These are phyloP conservation scores for Globisporangium cylindrosporum DNA, from an alignment of 352 stramenopile species.

Conservation along the genomic window DNA sequence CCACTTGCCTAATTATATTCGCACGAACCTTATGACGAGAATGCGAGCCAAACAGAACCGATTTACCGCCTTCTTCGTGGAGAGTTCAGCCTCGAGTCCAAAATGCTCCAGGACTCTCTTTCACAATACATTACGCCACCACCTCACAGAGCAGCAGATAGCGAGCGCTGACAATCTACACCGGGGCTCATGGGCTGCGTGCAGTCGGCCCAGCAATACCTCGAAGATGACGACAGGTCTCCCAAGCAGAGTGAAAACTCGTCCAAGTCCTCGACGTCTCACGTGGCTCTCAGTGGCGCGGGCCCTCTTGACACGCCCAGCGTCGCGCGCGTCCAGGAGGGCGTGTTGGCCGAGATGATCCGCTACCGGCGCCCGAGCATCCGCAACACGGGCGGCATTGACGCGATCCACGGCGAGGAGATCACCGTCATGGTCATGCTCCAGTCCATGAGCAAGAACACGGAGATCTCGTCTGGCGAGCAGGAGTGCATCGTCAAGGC, in stretches of 20 bases:
- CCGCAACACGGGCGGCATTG: constrained; percentile 27
- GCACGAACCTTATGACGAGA: neutral
- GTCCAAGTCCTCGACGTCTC: neutral
- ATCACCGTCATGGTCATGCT: constrained; percentile 29
- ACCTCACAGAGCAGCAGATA: neutral
- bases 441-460: constrained; percentile 22
- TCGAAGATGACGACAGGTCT: neutral
- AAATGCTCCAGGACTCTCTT: neutral
- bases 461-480: constrained; percentile 30
- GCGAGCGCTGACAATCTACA: too few relatives aligned
- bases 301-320: constrained; percentile 25
- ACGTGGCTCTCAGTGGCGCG: too few relatives aligned
- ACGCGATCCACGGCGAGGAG: constrained; percentile 32
- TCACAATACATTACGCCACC: neutral
- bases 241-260: neutral
- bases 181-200: neutral
- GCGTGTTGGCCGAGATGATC: constrained; percentile 46
- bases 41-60: neutral
- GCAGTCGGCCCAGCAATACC: neutral
- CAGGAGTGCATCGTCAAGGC: constrained; percentile 50
- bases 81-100: neutral
- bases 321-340: constrained; percentile 39
- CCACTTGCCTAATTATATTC: neutral
- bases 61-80: neutral
- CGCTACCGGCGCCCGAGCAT: constrained; percentile 41